Evolutionary conservation across 1,139 yeast genomes (phyloP), one percentile per base, ranked within the genome.

Genomic region (Zygosaccharomyces pseudobailii): DNA sequence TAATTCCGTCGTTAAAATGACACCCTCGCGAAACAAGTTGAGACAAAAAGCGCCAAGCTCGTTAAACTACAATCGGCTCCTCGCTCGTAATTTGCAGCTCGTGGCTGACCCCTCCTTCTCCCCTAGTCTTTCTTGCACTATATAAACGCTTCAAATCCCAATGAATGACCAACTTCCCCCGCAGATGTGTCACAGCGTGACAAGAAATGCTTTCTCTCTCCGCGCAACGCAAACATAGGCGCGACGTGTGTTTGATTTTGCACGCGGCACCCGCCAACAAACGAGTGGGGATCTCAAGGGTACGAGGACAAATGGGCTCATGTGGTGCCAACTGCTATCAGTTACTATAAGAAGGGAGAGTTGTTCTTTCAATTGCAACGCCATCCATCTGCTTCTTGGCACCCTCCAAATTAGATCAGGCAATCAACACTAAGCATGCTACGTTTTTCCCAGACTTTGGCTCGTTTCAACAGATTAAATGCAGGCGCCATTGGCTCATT

Each of bases 391-490:
- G 17, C 13, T 7, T 2, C 5, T 3, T 10, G 5, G 33, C 2
- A 20, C 3, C 10, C 5, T 19, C 2, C 19, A 3, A 4, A 4
- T 9, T 28, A 28, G n/a, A 13, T 9, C 19, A 6, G 27, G 8
- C 27, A 24, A 24, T 6, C 27, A 8, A n/a, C 33, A 30, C 5
- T 17, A 7, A 13, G 6, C n/a, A 27, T 38, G 41, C 23, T 28
- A 23, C 41, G 34, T 23, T 38, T 38, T 20, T 21, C 33, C 25
- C 41, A 27, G 24, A 17, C 41, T 13, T 27, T 38, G 8, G 6
- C 34, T 27, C 20, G 41, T 32, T 38, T 10, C 25, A 38, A 32
- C 30, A 28, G 41, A 78, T 84, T 84, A 84, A 85, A 49, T 69
- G 79, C 61, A 73, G 64, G 45, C 74, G 79, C 54, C 80, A 80